Evolutionary conservation across 768 basidiomycete species (phyloP).

Genomic region (Candolleomyces eurysporus): DNA sequence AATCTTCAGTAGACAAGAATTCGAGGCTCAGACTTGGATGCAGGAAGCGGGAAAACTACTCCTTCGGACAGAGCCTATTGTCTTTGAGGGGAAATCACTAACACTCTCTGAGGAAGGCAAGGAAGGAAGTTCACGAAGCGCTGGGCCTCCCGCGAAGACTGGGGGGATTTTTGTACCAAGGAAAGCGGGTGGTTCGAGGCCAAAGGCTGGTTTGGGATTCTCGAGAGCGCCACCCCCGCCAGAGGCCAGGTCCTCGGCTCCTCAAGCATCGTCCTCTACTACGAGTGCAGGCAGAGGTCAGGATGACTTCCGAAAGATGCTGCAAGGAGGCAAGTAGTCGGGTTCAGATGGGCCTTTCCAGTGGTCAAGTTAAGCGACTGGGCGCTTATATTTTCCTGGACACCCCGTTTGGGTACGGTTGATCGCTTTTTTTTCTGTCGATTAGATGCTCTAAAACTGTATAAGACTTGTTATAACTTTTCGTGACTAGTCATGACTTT

Average conservation of each 20-base stretch:
- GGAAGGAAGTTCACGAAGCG: constrained; percentile 27
- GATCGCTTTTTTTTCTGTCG: too few species aligned
- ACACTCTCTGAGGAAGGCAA: constrained; percentile 55
- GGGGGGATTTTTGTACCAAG: constrained; percentile 65
- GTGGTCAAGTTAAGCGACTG: too few species aligned
- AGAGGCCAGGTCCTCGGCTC: constrained; percentile 16
- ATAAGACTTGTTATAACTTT: too few species aligned
- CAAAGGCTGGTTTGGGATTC: constrained; percentile 70
- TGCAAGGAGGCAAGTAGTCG: constrained; percentile 26
- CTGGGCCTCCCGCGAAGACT: constrained; percentile 34
- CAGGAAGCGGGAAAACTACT: constrained; percentile 86
- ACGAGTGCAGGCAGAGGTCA: constrained; percentile 51
- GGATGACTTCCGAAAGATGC: constrained; percentile 85
- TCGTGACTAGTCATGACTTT: too few species aligned
- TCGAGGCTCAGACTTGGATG: neutral
- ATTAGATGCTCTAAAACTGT: too few species aligned
- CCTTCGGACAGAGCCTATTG: constrained; percentile 66
- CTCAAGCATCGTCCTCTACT: constrained; percentile 20
- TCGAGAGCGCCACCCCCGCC: constrained; percentile 19
- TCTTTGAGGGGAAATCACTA: constrained; percentile 63
- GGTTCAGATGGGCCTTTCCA: neutral
- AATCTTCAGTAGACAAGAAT: neutral
- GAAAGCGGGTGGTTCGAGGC: constrained; percentile 58
- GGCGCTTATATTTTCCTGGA: too few species aligned
- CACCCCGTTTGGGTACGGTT: too few species aligned